phyloP scores from a whole-genome alignment of 768 basidiomycete genomes.

The Suillus brevipes region DNA sequence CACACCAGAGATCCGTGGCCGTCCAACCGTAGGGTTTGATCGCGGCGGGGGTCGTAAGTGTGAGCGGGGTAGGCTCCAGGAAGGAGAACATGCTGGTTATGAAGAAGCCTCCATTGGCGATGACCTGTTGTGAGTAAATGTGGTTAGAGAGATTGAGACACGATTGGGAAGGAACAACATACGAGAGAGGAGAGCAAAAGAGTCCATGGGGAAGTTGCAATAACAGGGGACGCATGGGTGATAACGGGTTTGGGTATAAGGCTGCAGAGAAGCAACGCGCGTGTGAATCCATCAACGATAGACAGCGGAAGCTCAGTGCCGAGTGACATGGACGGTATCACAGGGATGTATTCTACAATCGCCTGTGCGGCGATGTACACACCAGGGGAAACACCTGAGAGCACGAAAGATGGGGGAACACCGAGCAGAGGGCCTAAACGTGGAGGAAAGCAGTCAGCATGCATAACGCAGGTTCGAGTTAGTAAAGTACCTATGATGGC shows the following conservation, averaged over 20 bases:
- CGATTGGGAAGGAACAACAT: constrained; percentile 24
- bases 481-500: constrained; percentile 55
- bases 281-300: constrained; percentile 74
- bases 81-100: constrained; percentile 72
- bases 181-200: constrained; percentile 74
- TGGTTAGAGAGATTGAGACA: not conserved
- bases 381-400: constrained; percentile 62
- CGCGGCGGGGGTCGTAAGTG: constrained; percentile 76
- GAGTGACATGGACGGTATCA: constrained; percentile 50
- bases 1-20: constrained; percentile 82
- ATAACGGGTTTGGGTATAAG: constrained; percentile 72
- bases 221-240: constrained; percentile 44
- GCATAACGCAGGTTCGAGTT: not conserved
- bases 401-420: constrained; percentile 74
- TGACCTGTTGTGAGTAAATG: constrained; percentile 42
- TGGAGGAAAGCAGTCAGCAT: not conserved
- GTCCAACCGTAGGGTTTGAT: constrained; percentile 84
- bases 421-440: constrained; percentile 60
- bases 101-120: constrained; percentile 83
- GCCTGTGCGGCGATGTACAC: constrained; percentile 65
- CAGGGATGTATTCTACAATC: constrained; percentile 60
- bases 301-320: constrained; percentile 70
- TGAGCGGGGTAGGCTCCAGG: constrained; percentile 67
- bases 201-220: constrained; percentile 75
- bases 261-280: constrained; percentile 76